A percentile compares a stretch with the other conserved stretches of the same genome.
Evolutionary conservation across 305 asterid species (phyloP).

Genomic region (Ilex paraguariensis): DNA sequence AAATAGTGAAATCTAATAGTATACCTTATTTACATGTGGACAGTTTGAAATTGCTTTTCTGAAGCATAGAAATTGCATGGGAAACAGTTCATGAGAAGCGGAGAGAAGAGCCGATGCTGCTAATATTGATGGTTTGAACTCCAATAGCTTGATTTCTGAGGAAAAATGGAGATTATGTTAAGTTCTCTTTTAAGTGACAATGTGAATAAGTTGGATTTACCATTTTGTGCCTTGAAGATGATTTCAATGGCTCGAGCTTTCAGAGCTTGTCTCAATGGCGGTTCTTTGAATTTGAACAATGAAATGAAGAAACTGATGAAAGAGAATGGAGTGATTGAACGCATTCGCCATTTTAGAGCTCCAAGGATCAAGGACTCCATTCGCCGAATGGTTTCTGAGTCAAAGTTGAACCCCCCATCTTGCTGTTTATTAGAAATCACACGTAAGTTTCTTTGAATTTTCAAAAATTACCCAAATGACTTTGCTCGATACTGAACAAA

Average conservation of each 20-base stretch:
- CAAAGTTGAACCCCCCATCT: constrained; percentile 33
- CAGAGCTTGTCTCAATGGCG: constrained; percentile 32
- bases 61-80: constrained; percentile 37
- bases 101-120: constrained; percentile 60
- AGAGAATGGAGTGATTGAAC: constrained; percentile 57
- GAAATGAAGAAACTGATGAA: constrained; percentile 44
- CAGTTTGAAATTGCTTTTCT: constrained; percentile 33
- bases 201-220: constrained; percentile 20
- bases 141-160: constrained; percentile 44
- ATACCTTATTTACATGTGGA: constrained; percentile 44
- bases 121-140: constrained; percentile 54
- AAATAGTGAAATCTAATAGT: no score
- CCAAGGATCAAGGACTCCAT: constrained; percentile 67
- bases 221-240: constrained; percentile 49
- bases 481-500: neutral
- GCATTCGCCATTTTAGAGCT: constrained; percentile 69
- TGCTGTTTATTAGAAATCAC: constrained; percentile 13
- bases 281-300: constrained; percentile 32
- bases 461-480: neutral
- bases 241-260: constrained; percentile 46
- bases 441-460: neutral
- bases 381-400: constrained; percentile 32
- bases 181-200: neutral
- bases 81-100: constrained; percentile 44
- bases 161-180: neutral